phyloP scores from a whole-genome alignment of 768 basidiomycete genomes.

The Amanita subjunquillea region DNA sequence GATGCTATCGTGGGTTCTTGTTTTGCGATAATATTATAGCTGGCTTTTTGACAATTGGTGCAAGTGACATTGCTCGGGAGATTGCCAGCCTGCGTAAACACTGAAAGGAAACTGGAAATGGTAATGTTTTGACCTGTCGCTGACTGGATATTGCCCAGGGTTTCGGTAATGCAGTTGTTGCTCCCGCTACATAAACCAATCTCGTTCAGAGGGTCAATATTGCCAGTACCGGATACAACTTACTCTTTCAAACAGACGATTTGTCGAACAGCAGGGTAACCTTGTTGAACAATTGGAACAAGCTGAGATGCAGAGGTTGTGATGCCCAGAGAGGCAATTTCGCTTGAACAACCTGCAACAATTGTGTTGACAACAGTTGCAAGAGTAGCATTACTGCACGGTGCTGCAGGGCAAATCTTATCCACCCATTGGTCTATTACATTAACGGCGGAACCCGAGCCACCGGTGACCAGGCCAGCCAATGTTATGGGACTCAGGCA shows the following conservation, averaged over 20 bases:
- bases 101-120: conserved; percentile 18
- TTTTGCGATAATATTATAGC: conserved; percentile 31
- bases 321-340: conserved; percentile 20
- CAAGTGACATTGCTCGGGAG: conserved; percentile 33
- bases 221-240: conserved; percentile 15
- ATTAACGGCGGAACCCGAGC: background rate
- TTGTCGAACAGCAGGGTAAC: conserved; percentile 48
- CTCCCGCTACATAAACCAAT: conserved; percentile 17
- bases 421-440: conserved; percentile 4
- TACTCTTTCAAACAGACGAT: conserved; percentile 59
- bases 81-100: conserved; percentile 8
- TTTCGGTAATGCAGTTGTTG: conserved; percentile 45
- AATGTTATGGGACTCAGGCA: conserved; percentile 42
- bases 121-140: conserved; percentile 24
- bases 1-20: conserved; percentile 25
- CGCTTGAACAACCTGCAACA: conserved; percentile 34
- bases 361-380: conserved; percentile 42
- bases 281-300: conserved; percentile 32
- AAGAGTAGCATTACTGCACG: conserved; percentile 54
- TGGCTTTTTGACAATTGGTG: conserved; percentile 42
- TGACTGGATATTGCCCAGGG: conserved; percentile 40
- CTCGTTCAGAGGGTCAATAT: background rate
- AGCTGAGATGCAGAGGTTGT: conserved; percentile 15
- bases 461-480: background rate
- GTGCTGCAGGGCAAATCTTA: conserved; percentile 6